Conservation (phyloP, 208 protist species). For the Trypanosoma congolense region DNA sequence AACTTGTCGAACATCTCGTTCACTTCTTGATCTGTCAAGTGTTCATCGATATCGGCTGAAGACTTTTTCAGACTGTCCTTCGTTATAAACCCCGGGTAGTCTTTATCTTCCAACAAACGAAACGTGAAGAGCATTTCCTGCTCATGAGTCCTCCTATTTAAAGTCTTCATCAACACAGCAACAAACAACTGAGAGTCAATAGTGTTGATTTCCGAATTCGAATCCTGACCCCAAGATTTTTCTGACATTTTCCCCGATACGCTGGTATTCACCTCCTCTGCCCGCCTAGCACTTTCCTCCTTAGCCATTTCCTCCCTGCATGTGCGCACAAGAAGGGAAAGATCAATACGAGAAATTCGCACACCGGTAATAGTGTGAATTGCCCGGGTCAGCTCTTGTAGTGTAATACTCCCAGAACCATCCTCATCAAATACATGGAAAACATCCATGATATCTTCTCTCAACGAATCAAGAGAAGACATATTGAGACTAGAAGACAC, state of each 20-base stretch:
- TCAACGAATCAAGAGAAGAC: constrained; percentile 34
- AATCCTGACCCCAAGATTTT: constrained; percentile 1
- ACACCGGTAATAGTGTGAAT: constrained; percentile 77
- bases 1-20: constrained; percentile 82
- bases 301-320: constrained; percentile 35
- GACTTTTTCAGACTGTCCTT: constrained; percentile 60
- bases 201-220: constrained; percentile 24
- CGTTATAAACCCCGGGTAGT: constrained; percentile 77
- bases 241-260: neutral
- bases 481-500: constrained; percentile 17
- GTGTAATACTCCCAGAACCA: constrained; percentile 56
- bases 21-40: constrained; percentile 70
- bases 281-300: constrained; percentile 25
- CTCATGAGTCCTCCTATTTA: constrained; percentile 60
- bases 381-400: constrained; percentile 53
- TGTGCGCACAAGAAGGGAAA: constrained; percentile 43
- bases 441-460: constrained; percentile 76
- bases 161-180: constrained; percentile 55
- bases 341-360: constrained; percentile 44
- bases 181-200: constrained; percentile 70
- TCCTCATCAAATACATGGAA: constrained; percentile 85
- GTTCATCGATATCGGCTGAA: constrained; percentile 56
- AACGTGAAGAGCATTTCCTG: constrained; percentile 73
- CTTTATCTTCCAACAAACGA: constrained; percentile 66
- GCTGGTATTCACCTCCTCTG: neutral